These are phyloP conservation scores for Omphalea diandra DNA, from an alignment of 441 rosid genomes.

Conservation along the genomic window DNA sequence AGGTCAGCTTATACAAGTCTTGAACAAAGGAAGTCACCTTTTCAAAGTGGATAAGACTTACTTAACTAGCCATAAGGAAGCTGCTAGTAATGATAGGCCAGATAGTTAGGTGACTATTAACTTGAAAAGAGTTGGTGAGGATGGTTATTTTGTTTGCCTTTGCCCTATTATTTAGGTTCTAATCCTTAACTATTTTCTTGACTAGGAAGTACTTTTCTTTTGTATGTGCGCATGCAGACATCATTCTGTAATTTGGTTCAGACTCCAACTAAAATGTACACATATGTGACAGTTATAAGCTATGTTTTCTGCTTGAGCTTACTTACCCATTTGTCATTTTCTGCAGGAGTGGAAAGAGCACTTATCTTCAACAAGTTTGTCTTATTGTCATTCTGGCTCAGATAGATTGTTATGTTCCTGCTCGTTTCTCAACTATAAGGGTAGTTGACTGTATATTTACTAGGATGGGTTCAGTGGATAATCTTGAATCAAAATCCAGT, in stretches of 20 bases:
- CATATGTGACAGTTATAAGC: not conserved
- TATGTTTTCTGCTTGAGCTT: conserved; percentile 11
- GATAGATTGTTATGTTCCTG: conserved; percentile 95
- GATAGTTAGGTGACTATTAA: too few species aligned
- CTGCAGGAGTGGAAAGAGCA: conserved; percentile 98
- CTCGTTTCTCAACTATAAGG: conserved; percentile 83
- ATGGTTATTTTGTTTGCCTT: not conserved
- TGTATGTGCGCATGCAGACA: not conserved
- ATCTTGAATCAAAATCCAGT: conserved; percentile 92
- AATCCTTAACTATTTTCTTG: not conserved
- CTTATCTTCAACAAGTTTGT: conserved; percentile 97
- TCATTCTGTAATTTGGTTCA: not conserved
- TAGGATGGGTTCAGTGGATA: conserved; percentile 93
- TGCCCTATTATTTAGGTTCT: not conserved
- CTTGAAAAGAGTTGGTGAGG: too few species aligned
- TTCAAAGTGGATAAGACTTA: too few species aligned
- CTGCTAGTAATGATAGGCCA: too few species aligned
- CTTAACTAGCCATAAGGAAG: too few species aligned
- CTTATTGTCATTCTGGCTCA: conserved; percentile 94
- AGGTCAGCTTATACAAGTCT: too few species aligned
- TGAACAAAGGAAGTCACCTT: too few species aligned
- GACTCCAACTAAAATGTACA: not conserved
- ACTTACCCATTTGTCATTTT: conserved; percentile 22
- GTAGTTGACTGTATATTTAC: conserved; percentile 92
- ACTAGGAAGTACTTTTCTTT: not conserved